Percentiles rank a stretch among this genome's conserved stretches.
phyloP scores from a whole-genome alignment of 495 filamentous ascomycete species.

The Penicillium steckii region DNA sequence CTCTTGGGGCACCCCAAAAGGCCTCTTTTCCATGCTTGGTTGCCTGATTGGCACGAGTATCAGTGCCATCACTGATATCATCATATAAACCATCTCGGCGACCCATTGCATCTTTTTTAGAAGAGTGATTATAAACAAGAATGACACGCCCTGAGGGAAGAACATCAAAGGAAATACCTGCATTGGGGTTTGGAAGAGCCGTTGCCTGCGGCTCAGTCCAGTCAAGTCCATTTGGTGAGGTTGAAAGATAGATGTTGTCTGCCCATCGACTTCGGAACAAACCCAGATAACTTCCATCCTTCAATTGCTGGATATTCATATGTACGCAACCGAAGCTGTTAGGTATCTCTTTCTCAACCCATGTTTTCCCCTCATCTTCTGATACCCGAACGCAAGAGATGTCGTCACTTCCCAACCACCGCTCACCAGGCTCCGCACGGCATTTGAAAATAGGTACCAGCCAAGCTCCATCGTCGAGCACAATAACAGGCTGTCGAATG shows the following conservation, averaged over 20 bases:
- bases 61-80: slow-evolving; percentile 22
- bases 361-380: slow-evolving; percentile 15
- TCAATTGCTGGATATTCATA: slow-evolving; percentile 24
- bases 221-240: slow-evolving; percentile 16
- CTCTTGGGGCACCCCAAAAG: slow-evolving; percentile 26
- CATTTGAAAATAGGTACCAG: slow-evolving; percentile 26
- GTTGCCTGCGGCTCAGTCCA: slow-evolving; percentile 22
- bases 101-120: slow-evolving; percentile 18
- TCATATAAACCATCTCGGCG: slow-evolving; percentile 25
- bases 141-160: slow-evolving; percentile 23
- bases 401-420: slow-evolving; percentile 26
- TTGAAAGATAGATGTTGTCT: slow-evolving; percentile 21
- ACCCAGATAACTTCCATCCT: slow-evolving; percentile 18
- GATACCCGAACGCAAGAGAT: slow-evolving; percentile 22
- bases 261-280: slow-evolving; percentile 27
- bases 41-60: slow-evolving; percentile 20
- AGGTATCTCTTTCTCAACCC: slow-evolving; percentile 18
- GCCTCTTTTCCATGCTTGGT: slow-evolving; percentile 24
- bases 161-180: slow-evolving; percentile 25
- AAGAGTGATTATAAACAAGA: slow-evolving; percentile 25
- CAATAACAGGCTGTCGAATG: slow-evolving; percentile 21
- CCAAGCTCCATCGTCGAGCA: slow-evolving; percentile 14
- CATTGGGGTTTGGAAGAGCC: slow-evolving; percentile 23
- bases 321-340: slow-evolving; percentile 24
- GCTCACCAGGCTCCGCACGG: slow-evolving; percentile 17